Conservation (phyloP, 2,329 filamentous ascomycete genomes). For the Aspergillus neoniger region DNA sequence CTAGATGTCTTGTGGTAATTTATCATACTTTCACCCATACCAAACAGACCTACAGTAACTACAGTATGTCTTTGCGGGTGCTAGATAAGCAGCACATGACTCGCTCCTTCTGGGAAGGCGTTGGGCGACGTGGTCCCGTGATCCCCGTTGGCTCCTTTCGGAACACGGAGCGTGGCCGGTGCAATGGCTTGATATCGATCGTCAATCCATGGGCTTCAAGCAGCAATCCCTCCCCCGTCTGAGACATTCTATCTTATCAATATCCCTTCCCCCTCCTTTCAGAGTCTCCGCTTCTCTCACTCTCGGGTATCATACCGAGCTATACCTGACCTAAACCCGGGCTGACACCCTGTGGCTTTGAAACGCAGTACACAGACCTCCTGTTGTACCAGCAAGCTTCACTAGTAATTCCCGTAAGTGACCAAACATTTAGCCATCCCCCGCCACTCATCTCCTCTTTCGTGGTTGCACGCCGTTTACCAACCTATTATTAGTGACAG, state of each 20-base stretch:
- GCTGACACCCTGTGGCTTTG: neutral
- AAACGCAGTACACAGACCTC: slow-evolving; percentile 4
- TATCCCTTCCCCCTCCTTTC: neutral
- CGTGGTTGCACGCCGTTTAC: slow-evolving; percentile 18
- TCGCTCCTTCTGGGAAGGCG: slow-evolving; percentile 1
- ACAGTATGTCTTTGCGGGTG: neutral
- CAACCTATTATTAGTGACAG: slow-evolving; percentile 18
- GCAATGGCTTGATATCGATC: neutral
- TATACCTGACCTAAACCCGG: neutral
- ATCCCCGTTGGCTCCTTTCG: neutral
- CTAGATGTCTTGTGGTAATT: no score
- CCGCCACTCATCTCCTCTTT: slow-evolving; percentile 15
- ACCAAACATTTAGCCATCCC: slow-evolving; percentile 11
- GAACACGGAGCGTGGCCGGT: neutral
- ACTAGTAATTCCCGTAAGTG: slow-evolving; percentile 6
- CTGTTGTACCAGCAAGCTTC: slow-evolving; percentile 13
- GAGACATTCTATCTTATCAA: slow-evolving; percentile 7
- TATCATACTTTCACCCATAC: no score
- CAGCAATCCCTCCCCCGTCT: neutral
- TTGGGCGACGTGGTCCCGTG: neutral
- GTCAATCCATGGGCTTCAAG: neutral
- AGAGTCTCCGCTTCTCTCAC: neutral
- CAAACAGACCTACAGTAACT: no score
- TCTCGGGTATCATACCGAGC: neutral
- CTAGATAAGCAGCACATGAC: neutral